Conservation (phyloP, 169 alveolate species). For the Cryptosporidium viatorum region DNA sequence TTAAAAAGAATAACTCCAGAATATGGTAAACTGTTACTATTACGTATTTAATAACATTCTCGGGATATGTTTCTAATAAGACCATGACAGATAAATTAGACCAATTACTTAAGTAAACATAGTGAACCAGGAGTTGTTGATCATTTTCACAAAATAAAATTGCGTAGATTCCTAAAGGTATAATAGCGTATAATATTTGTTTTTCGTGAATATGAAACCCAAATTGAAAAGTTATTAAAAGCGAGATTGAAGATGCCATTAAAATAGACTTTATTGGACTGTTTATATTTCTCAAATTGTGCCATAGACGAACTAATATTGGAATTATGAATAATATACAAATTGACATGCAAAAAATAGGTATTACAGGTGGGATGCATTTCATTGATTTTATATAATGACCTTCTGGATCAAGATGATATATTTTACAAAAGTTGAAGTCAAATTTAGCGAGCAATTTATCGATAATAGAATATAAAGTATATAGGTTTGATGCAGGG, state of each 20-base stretch:
- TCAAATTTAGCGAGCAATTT: slow-evolving; percentile 12
- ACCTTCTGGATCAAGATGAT: slow-evolving; percentile 33
- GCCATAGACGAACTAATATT: slow-evolving; percentile 1
- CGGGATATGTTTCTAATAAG: slow-evolving; percentile 31
- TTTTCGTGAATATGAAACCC: slow-evolving; percentile 67
- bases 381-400: slow-evolving; percentile 56
- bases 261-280: neutral
- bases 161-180: slow-evolving; percentile 40
- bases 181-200: slow-evolving; percentile 18
- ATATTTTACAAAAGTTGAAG: neutral
- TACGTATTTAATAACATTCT: slow-evolving; percentile 54
- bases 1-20: neutral
- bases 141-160: neutral
- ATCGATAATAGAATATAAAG: slow-evolving; percentile 70
- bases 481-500: slow-evolving; percentile 84
- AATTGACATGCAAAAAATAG: slow-evolving; percentile 17
- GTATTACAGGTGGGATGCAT: slow-evolving; percentile 53
- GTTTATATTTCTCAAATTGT: neutral
- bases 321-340: slow-evolving; percentile 23
- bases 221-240: slow-evolving; percentile 26
- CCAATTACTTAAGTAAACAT: slow-evolving; percentile 22
- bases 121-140: neutral
- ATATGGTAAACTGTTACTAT: neutral
- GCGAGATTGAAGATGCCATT: slow-evolving; percentile 24
- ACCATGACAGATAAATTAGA: slow-evolving; percentile 48